phyloP scores from a whole-genome alignment of 768 basidiomycete species.

The Hirschioporus abietinus region DNA sequence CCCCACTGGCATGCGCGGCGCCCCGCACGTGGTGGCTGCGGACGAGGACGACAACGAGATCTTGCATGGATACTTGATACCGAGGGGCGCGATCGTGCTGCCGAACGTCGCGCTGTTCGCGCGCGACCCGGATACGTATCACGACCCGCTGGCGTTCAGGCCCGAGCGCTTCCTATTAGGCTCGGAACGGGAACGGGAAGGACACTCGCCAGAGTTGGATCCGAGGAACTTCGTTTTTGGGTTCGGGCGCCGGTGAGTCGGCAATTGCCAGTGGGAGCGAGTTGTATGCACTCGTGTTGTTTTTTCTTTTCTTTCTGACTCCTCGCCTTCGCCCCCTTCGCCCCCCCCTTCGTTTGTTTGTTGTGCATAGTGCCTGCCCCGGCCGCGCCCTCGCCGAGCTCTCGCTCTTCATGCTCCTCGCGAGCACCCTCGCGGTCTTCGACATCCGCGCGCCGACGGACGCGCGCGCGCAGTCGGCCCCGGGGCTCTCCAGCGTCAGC shows the following conservation, averaged over 20 bases:
- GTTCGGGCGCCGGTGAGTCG: conserved; percentile 36
- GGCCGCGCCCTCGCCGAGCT: conserved; percentile 19
- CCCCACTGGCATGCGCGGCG: conserved; percentile 7
- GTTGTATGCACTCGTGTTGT: too few relatives aligned
- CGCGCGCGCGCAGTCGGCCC: conserved; percentile 19
- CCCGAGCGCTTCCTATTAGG: conserved; percentile 18
- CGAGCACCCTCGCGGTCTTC: not conserved
- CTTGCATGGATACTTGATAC: conserved; percentile 28
- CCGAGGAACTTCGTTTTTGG: conserved; percentile 44
- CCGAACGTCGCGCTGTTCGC: conserved; percentile 22
- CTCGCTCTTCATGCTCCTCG: not conserved
- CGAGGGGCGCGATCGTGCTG: conserved; percentile 28
- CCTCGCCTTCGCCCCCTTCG: too few relatives aligned
- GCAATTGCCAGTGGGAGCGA: too few relatives aligned
- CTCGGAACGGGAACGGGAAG: not conserved
- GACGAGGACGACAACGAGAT: conserved; percentile 28
- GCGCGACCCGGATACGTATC: conserved; percentile 16
- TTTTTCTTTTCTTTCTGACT: too few relatives aligned
- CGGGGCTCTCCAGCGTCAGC: conserved; percentile 21
- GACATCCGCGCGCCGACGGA: not conserved
- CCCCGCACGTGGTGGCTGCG: not conserved
- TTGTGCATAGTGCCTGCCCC: conserved; percentile 27
- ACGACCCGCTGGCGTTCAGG: conserved; percentile 14
- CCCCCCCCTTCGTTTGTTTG: too few relatives aligned
- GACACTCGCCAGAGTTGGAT: conserved; percentile 21